Conservation (phyloP, 169 alveolate genomes). For the Cryptosporidium sp. region DNA sequence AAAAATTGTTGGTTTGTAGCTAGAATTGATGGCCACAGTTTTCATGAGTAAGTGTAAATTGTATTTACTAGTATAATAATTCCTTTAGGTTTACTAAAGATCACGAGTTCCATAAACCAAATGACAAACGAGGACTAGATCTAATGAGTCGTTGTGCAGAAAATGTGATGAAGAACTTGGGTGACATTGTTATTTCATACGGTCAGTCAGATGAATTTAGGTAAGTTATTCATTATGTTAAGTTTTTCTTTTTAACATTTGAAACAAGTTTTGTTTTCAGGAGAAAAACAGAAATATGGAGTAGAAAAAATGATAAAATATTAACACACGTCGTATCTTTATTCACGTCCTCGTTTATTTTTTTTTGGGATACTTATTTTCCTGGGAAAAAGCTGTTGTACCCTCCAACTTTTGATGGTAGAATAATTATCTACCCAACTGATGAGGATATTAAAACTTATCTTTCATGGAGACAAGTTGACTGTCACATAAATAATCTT, state of each 20-base stretch:
- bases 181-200: slow-evolving; percentile 93
- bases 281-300: slow-evolving; percentile 84
- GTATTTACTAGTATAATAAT: background rate
- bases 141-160: slow-evolving; percentile 93
- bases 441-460: slow-evolving; percentile 88
- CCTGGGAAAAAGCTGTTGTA: slow-evolving; percentile 81
- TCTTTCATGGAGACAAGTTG: slow-evolving; percentile 93
- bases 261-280: slow-evolving; percentile 82
- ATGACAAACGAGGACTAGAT: slow-evolving; percentile 90
- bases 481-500: slow-evolving; percentile 95
- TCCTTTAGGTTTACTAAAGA: slow-evolving; percentile 84
- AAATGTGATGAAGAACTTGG: slow-evolving; percentile 89
- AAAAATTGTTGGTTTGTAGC: slow-evolving; percentile 91
- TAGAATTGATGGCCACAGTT: slow-evolving; percentile 95
- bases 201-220: slow-evolving; percentile 95
- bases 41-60: slow-evolving; percentile 81
- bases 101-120: slow-evolving; percentile 94
- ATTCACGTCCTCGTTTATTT: slow-evolving; percentile 92
- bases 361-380: slow-evolving; percentile 85
- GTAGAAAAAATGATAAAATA: slow-evolving; percentile 88
- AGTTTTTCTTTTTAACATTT: background rate
- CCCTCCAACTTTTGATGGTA: slow-evolving; percentile 94
- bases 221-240: slow-evolving; percentile 55
- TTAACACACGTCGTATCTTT: slow-evolving; percentile 89
- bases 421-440: slow-evolving; percentile 93